Evolutionary conservation across 495 filamentous ascomycete genomes (phyloP).

Genomic region (Choiromyces venosus): DNA sequence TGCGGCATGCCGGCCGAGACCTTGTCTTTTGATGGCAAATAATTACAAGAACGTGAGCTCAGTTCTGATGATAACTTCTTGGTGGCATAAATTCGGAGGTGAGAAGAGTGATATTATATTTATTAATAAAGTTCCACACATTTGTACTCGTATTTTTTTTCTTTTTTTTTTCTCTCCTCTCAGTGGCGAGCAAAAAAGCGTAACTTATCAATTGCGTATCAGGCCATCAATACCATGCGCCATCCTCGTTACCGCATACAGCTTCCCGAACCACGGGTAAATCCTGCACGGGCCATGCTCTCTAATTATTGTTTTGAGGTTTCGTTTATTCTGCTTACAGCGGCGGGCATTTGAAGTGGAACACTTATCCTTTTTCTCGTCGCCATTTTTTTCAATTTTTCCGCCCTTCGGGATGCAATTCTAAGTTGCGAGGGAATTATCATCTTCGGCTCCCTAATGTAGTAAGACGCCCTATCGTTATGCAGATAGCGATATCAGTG

Average conservation of each 20-base stretch:
- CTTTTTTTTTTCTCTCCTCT: not conserved
- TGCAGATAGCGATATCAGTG: constrained; percentile 35
- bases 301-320: not conserved
- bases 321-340: not conserved
- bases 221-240: constrained; percentile 24
- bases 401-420: not conserved
- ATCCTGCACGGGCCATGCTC: constrained; percentile 32
- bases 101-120: not conserved
- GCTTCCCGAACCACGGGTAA: constrained; percentile 37
- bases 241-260: constrained; percentile 33
- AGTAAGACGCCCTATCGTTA: constrained; percentile 29
- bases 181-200: not conserved
- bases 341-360: not conserved
- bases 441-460: constrained; percentile 10
- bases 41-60: not conserved
- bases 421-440: constrained; percentile 30
- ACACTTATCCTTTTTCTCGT: not conserved
- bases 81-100: not conserved
- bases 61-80: not conserved
- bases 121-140: not conserved
- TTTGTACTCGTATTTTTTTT: no score
- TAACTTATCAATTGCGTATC: constrained; percentile 18
- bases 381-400: not conserved
- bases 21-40: not conserved
- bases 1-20: not conserved